These are phyloP conservation scores for Scytalidium sp. DNA, from an alignment of 2,329 filamentous ascomycete species.

Conservation along the genomic window DNA sequence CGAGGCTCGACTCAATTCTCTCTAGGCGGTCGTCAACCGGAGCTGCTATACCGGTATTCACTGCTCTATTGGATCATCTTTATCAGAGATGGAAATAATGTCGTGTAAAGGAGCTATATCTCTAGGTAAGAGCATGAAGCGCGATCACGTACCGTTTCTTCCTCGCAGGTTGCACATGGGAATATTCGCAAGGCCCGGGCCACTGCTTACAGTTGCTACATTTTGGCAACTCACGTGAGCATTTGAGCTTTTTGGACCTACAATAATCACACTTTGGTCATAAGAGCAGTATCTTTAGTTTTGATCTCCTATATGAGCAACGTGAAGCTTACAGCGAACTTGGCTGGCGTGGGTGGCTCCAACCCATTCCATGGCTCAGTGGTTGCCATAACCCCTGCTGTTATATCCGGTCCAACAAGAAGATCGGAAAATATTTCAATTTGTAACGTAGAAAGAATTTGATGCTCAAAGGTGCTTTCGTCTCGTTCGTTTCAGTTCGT, in stretches of 20 bases:
- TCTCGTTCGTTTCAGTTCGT: too few relatives aligned
- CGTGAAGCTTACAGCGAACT: too few relatives aligned
- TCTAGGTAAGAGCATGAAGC: background rate
- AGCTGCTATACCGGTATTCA: background rate
- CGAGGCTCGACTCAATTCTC: background rate
- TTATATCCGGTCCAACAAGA: too few relatives aligned
- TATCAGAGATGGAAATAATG: background rate
- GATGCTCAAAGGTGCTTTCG: too few relatives aligned
- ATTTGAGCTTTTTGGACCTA: constrained; percentile 4
- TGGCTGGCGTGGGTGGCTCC: too few relatives aligned
- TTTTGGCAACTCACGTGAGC: constrained; percentile 11
- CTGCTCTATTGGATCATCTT: background rate
- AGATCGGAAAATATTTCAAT: too few relatives aligned
- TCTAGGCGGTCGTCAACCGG: background rate
- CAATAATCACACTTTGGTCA: background rate
- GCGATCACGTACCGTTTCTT: background rate
- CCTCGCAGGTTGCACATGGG: constrained; percentile 6
- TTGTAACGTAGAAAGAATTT: too few relatives aligned
- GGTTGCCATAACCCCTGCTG: too few relatives aligned
- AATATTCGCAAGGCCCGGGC: constrained; percentile 11
- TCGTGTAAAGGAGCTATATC: background rate
- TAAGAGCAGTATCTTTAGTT: background rate
- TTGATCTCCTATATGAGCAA: too few relatives aligned
- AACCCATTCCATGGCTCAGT: too few relatives aligned
- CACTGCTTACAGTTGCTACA: constrained; percentile 9